Evolutionary conservation across 192 early-diverging fungal genomes (phyloP), one percentile per base, ranked within the genome.

Genomic region (Entomortierella beljakovae): DNA sequence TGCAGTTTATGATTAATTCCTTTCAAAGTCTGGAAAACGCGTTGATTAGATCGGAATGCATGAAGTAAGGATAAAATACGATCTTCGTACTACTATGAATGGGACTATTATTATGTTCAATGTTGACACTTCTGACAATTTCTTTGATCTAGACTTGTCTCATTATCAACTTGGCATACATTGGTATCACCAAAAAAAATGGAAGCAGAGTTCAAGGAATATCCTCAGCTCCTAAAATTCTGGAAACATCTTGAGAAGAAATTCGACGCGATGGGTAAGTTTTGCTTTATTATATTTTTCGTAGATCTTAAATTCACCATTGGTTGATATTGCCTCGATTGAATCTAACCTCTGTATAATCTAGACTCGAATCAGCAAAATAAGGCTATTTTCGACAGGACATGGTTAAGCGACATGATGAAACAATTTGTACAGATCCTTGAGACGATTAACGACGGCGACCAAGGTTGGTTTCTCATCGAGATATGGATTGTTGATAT

Each of bases 1-100:
- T 93, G 28, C 74, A 92, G 33, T 98, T 98, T 59, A 74, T 98
- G 63, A 90, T 93, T 43, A 86, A 92, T 32, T 86, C 88, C n/a
- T 98, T 97, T 70, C 88, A 93, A 60, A 93, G 92, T 59, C 81
- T 98, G 37, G 97, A 98, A 81, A 91, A 92, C 29, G 62, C 62
- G 0, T 20, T 83, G n/a, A 90, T 99, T 32, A 88, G 98, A 66
- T 72, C 65, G 5, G 92, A 96, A 64, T 92, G 90, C 59, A 83
- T 97, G 87, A 84, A 85, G 86, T 87, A 82, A 42, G 61, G 18
- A 26, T 20, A n/a, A n/a, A n/a, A n/a, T n/a, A n/a, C n/a, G n/a
- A n/a, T n/a, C n/a, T n/a, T n/a, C n/a, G n/a, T n/a, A n/a, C n/a
- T n/a, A n/a, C n/a, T n/a, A n/a, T n/a, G n/a, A n/a, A n/a, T n/a